Evolutionary conservation across 805 yeast genomes (phyloP), one percentile per base, ranked within the genome.

Genomic region (Wickerhamiella sorbophila): DNA sequence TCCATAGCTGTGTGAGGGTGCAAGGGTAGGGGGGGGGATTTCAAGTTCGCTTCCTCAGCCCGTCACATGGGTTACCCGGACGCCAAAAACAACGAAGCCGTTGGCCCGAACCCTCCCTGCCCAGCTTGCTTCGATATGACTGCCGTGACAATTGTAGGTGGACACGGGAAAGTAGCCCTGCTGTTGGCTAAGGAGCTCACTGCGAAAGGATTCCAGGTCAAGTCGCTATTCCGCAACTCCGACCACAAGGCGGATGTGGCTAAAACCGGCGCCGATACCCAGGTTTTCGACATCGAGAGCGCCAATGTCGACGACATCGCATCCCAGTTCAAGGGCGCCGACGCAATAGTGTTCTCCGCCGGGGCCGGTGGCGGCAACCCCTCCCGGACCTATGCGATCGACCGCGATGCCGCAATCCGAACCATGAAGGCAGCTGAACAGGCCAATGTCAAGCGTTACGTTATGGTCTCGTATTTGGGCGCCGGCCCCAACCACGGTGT

Each of bases 161-260:
- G 79, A 17, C 73, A 74, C 53, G 82, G 82, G 27, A 69, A 68
- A 44, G 66, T 76, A n/a, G 83, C 76, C 32, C 66, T 70, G 44
- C 52, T 58, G 1, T 49, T 76, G 10, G 53, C 73, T 10, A 44
- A 57, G n/a, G 41, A 42, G 16, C 55, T 64, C 34, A 59, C 64
- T 19, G 59, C 52, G 16, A 48, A 50, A 12, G 57, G 42, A 16
- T 46, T 39, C 35, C 60, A 54, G 48, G 69, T 54, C 50, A 66
- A 46, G 50, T 73, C 65, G 39, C 57, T 61, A 3, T 66, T 73
- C 29, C 61, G 82, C 43, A 63, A 59, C 40, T 49, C 57, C 4
- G 66, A 62, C n/a, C 80, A 76, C 44, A 62, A 55, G 4, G 50
- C 56, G 1, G 61, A 57, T 27, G 69, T 74, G 36, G 52, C 52